A percentile compares a stretch with the other conserved stretches of the same genome.
phyloP scores from a whole-genome alignment of 2,329 filamentous ascomycete species.

The Drechslera avenae region DNA sequence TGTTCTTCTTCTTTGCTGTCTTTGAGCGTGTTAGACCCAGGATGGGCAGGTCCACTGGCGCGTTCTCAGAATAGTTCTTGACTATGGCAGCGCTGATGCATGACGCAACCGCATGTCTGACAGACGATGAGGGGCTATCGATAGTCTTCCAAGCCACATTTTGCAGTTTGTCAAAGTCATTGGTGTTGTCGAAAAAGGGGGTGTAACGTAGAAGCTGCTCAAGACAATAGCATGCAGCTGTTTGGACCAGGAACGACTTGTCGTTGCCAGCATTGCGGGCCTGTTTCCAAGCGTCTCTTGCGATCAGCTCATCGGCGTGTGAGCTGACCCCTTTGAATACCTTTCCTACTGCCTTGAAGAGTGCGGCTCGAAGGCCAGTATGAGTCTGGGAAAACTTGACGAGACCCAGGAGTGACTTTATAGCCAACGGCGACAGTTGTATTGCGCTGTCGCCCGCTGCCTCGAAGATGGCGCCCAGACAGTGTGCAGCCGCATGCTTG shows the following conservation, averaged over 20 bases:
- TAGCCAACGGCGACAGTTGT: slow-evolving; percentile 76
- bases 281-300: slow-evolving; percentile 94
- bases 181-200: slow-evolving; percentile 81
- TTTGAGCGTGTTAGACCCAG: slow-evolving; percentile 56
- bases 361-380: slow-evolving; percentile 78
- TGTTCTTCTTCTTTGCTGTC: slow-evolving; percentile 74
- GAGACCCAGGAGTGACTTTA: slow-evolving; percentile 73
- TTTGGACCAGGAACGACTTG: slow-evolving; percentile 81
- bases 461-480: slow-evolving; percentile 85
- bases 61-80: slow-evolving; percentile 73
- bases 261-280: slow-evolving; percentile 78
- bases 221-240: slow-evolving; percentile 78
- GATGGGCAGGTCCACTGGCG: slow-evolving; percentile 47
- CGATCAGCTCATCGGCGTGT: slow-evolving; percentile 81
- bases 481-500: slow-evolving; percentile 86
- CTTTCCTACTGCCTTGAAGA: slow-evolving; percentile 77
- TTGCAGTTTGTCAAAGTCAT: slow-evolving; percentile 89
- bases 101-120: slow-evolving; percentile 84
- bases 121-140: slow-evolving; percentile 74
- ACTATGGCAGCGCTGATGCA: slow-evolving; percentile 83
- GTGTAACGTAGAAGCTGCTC: slow-evolving; percentile 74
- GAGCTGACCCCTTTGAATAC: slow-evolving; percentile 74
- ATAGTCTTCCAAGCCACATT: slow-evolving; percentile 82
- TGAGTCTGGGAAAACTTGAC: slow-evolving; percentile 80
- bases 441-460: slow-evolving; percentile 94